Conservation (phyloP, 352 stramenopile species). For the Peronosclerospora sorghi region DNA sequence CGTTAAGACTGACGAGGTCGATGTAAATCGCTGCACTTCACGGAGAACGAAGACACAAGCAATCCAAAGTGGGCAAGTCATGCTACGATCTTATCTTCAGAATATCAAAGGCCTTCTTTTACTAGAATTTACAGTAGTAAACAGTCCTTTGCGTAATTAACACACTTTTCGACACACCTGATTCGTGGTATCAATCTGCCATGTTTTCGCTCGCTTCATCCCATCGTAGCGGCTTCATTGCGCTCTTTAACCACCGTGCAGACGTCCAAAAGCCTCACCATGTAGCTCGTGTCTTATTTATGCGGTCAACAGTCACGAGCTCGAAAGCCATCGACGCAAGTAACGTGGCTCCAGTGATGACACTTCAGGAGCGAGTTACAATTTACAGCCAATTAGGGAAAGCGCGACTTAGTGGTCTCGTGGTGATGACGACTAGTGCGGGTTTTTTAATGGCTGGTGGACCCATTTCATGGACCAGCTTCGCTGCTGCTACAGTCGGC, state of each 20-base stretch:
- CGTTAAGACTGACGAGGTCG: too few relatives aligned
- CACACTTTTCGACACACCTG: too few relatives aligned
- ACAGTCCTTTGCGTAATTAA: too few relatives aligned
- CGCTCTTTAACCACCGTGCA: slow-evolving; percentile 1
- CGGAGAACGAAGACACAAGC: too few relatives aligned
- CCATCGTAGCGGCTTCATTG: too few relatives aligned
- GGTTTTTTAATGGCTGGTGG: slow-evolving; percentile 95
- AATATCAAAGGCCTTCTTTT: too few relatives aligned
- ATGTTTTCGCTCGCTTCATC: too few relatives aligned
- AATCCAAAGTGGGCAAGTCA: too few relatives aligned
- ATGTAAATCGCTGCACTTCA: too few relatives aligned
- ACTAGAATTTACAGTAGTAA: too few relatives aligned
- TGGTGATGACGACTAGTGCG: slow-evolving; percentile 92
- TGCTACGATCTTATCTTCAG: too few relatives aligned
- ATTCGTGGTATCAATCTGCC: too few relatives aligned
- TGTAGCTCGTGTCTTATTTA: slow-evolving; percentile 50
- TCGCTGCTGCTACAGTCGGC: slow-evolving; percentile 86
- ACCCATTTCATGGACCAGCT: slow-evolving; percentile 82
- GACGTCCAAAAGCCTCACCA: slow-evolving; percentile 10
- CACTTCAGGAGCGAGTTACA: slow-evolving; percentile 47
- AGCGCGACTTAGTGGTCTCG: slow-evolving; percentile 88
- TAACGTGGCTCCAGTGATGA: slow-evolving; percentile 17
- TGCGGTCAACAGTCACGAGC: slow-evolving; percentile 28
- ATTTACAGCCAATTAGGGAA: slow-evolving; percentile 92
- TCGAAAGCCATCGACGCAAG: slow-evolving; percentile 20